Evolutionary conservation across 371 early-diverging fungal species (phyloP), one percentile per base, ranked within the genome.

Genomic region (Parasitella parasitica): DNA sequence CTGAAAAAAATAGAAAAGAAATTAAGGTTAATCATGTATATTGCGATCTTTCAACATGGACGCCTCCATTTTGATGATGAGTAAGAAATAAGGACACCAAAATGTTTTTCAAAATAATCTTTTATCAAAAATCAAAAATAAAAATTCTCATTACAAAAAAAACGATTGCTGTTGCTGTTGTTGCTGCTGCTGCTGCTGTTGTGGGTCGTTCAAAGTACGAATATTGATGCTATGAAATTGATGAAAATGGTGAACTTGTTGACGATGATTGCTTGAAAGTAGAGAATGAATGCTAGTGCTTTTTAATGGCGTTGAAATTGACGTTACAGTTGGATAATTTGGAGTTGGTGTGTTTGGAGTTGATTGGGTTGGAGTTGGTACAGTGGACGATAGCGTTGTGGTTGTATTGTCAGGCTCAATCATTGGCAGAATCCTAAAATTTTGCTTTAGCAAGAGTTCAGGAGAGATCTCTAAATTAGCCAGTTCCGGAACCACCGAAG

Each of bases 401-500:
- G 32, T 32, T 1, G 1, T 32, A 38, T 16, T 30, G 16, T 50
- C 50, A 28, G 50, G 50, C 8, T 50, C 50, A 28, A 50, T 50
- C 50, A 50, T 50, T 15, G 78, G 80, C 16, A 82, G 81, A 30
- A 84, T 73, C 6, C 86, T 67, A 66, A 86, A 86, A 57, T 78
- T 83, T 58, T 86, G 86, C 30, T 81, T 79, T 50, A 75, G 61
- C n/a, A 86, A 26, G 32, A 86, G 63, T 26, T 86, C 84, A 32
- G 86, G 75, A 13, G 78, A 72, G 53, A 86, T 81, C 24, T 75
- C 76, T 3, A 86, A 69, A 16, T 66, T 35, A 7, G 79, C 77
- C 8, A 86, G 57, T 22, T 78, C 78, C 7, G 84, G 72, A 11
- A 80, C 73, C 3, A 75, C 67, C 1, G 82, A 77, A 11, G 88